Evolutionary conservation across 2,329 filamentous ascomycete genomes (phyloP).

Genomic region (Geosmithia flava): DNA sequence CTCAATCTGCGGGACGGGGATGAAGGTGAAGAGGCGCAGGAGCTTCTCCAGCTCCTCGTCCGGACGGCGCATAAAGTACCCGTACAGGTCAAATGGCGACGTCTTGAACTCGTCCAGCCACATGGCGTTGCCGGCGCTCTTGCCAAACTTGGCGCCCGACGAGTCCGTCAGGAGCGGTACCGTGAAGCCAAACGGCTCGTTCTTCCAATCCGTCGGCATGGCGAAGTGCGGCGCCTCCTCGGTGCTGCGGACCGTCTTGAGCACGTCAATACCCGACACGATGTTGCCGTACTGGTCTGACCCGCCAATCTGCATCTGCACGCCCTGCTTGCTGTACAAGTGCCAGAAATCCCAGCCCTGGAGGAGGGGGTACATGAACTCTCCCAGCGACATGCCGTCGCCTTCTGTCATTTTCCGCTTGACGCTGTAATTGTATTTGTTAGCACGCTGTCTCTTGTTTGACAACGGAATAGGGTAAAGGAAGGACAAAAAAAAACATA

Average conservation of each 20-base stretch:
- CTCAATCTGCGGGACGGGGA: conserved; percentile 58
- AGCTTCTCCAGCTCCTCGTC: conserved; percentile 74
- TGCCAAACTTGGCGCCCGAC: conserved; percentile 83
- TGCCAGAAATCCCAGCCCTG: conserved; percentile 97
- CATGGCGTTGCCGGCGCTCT: conserved; percentile 84
- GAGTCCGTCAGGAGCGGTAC: conserved; percentile 80
- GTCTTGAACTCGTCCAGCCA: conserved; percentile 84
- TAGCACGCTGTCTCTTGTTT: not conserved
- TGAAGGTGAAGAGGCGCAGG: conserved; percentile 82
- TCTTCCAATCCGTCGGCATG: conserved; percentile 27
- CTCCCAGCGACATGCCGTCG: conserved; percentile 86
- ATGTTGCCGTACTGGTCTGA: conserved; percentile 98
- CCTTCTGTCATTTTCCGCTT: conserved; percentile 74
- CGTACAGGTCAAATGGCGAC: conserved; percentile 72
- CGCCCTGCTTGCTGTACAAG: conserved; percentile 53
- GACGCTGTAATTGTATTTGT: conserved; percentile 30
- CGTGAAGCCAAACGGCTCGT: conserved; percentile 72
- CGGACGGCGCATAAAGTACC: conserved; percentile 75
- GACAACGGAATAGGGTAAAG: not conserved
- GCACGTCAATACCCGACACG: conserved; percentile 71
- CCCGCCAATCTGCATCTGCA: conserved; percentile 85
- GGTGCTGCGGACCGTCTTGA: conserved; percentile 59
- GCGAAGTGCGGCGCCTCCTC: conserved; percentile 31
- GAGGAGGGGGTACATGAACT: conserved; percentile 86
- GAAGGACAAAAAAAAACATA: conserved; percentile 29